Base-by-base conservation (phyloP, 1,139 yeast species). In the Oligophagozyma castellii region DNA sequence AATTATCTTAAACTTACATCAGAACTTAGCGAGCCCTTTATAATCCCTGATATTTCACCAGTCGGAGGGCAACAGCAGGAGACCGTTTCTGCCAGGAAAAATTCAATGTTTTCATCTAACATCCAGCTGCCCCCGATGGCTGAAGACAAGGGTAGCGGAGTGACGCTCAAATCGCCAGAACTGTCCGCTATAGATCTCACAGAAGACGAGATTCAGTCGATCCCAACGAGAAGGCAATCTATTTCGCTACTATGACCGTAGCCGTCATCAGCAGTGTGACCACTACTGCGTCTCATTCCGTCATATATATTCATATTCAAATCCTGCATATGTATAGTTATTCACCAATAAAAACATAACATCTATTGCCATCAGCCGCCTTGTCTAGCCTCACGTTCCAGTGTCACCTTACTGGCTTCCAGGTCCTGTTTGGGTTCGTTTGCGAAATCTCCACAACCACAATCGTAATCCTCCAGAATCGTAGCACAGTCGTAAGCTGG, bases 401-500 rank as follows among this genome's bases (percentile, higher is more conserved):
- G 22, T 3, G 39, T 29, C 5, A 39, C 40, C 12, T 34, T 33
- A 20, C 34, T 32, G 8, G 37, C 35, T 14, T 35, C 34, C 26
- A 35, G 35, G 24, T 39, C 35, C n/a, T 39, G 40, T 18, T 18
- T 18, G 7, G 20, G 10, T 10, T 18, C 20, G 36, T 71, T 79
- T 38, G 76, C 89, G 11, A 5, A 21, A 6, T 59, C 71, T 2
- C 92, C 95, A 56, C 98, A 89, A 0, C 98, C 98, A 61, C 98
- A 89, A 44, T 84, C 93, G 54, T 89, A 89, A 53, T 81, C 92
- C 44, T 81, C 94, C 35, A 81, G 61, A 32, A 89, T 76, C 7
- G 68, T 73, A 2, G 79, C 64, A 51, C 98, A 89, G 52, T 89
- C 95, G 52, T 83, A 89, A 12, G 63, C 61, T 0, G 67, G 70